Evolutionary conservation across 129 eudicot species (phyloP), one percentile per base, ranked within the genome.

Genomic region (Flaveria ramosissima): DNA sequence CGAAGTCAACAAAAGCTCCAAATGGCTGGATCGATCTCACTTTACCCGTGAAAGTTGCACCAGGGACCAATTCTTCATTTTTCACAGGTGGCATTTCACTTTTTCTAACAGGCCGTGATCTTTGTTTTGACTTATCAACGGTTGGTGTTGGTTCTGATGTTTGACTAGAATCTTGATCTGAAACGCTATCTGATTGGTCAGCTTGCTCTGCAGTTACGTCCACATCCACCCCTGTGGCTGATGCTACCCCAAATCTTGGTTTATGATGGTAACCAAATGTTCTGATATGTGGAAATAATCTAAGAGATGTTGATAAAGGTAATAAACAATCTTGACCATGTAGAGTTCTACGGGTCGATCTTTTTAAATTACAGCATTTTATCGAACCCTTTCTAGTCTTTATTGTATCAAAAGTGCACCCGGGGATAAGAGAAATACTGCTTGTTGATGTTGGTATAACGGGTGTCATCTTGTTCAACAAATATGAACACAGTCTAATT

Each of bases 21-120:
- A 95, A 95, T 2, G 97, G 96, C 81, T 91, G 99, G 59, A 95
- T 77, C 6, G 97, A 89, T 73, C 85, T 83, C 16, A 95, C 99
- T 89, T 95, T 95, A 73, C 99, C 99, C 0, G 90, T 85, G 71
- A 95, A 95, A 65, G 86, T 80, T 48, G 99, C 96, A 70, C 99
- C 99, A 6, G 96, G 87, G 62, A 92, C 77, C 63, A 95, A 78
- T 3, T 92, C 92, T 85, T 95, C 99, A 19, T 91, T 83, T 78
- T 89, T 91, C 53, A 95, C 90, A 2, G 99, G 95, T n/a, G 99
- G 99, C 94, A 89, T 86, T 21, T 95, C 97, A 72, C 99, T 95
- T 81, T 88, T 95, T 74, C 99, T 89, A 20, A 6, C 77, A 45
- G 90, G 84, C 41, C 92, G 80, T 73, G 98, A 43, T 39, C 92